Percentiles rank a stretch among this genome's conserved stretches.
Conservation (phyloP, 306 rosid species). For the Datisca glomerata region DNA sequence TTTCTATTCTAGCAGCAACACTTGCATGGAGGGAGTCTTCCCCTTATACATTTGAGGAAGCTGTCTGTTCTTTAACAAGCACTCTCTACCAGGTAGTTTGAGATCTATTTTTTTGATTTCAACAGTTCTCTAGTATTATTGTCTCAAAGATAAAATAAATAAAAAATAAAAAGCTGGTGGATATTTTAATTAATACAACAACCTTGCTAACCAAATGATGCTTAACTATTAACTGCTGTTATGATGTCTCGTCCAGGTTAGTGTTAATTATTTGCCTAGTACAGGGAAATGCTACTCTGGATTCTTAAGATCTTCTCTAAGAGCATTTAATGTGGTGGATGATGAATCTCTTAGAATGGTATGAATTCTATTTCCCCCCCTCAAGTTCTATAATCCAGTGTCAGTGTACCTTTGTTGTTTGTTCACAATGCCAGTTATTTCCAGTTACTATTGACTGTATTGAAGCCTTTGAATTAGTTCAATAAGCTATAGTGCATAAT, state of each 20-base stretch:
- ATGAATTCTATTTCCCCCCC: slow-evolving; percentile 11
- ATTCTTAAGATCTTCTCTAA: slow-evolving; percentile 33
- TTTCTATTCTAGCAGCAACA: slow-evolving; percentile 67
- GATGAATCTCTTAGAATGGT: slow-evolving; percentile 42
- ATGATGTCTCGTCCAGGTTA: slow-evolving; percentile 44
- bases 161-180: no score
- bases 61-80: slow-evolving; percentile 38
- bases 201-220: no score
- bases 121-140: no score
- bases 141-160: no score
- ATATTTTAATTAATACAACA: no score
- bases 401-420: background rate
- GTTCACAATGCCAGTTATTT: background rate
- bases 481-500: no score
- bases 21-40: slow-evolving; percentile 73
- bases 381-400: background rate
- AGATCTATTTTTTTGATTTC: no score
- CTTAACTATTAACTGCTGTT: slow-evolving; percentile 6
- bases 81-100: slow-evolving; percentile 61
- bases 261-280: slow-evolving; percentile 27
- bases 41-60: slow-evolving; percentile 49
- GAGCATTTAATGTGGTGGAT: slow-evolving; percentile 41
- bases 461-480: no score
- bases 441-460: no score
- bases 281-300: slow-evolving; percentile 21